Conservation (phyloP, 2,329 filamentous ascomycete genomes). For the Cladosporium halotolerans region DNA sequence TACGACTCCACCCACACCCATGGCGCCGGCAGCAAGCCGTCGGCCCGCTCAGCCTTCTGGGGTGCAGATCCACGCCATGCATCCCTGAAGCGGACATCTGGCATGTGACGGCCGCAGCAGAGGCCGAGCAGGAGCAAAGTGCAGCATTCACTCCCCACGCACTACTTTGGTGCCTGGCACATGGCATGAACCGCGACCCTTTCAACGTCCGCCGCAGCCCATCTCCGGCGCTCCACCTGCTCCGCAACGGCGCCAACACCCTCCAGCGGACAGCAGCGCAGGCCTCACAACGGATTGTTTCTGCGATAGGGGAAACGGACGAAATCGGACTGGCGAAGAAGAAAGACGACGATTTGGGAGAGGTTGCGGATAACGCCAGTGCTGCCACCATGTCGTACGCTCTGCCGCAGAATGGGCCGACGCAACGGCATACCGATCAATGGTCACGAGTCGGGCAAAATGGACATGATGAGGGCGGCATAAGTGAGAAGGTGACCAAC, state of each 20-base stretch:
- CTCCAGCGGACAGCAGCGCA: slow-evolving; percentile 9
- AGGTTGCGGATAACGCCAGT: background rate
- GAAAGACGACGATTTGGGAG: background rate
- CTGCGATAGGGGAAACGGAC: slow-evolving; percentile 10
- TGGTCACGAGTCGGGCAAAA: slow-evolving; percentile 15
- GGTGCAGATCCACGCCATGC: background rate
- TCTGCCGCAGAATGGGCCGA: slow-evolving; percentile 37
- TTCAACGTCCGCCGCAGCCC: slow-evolving; percentile 36
- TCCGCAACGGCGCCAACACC: slow-evolving; percentile 15
- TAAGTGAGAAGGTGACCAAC: slow-evolving; percentile 57
- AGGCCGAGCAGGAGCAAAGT: background rate
- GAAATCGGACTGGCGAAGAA: slow-evolving; percentile 12
- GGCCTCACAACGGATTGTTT: slow-evolving; percentile 10
- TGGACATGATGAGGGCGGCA: slow-evolving; percentile 34
- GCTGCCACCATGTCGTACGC: slow-evolving; percentile 35
- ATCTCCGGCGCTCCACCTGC: slow-evolving; percentile 19
- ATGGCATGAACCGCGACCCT: slow-evolving; percentile 41
- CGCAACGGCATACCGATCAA: slow-evolving; percentile 34
- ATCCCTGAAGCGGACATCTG: slow-evolving; percentile 12
- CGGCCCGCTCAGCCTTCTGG: background rate
- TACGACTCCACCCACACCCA: too few relatives aligned
- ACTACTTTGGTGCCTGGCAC: too few relatives aligned
- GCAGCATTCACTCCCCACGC: background rate
- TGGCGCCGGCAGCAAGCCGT: background rate
- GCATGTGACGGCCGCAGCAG: slow-evolving; percentile 7